These are phyloP conservation scores for Conringia planisiliqua DNA, from an alignment of 345 rosid species.

Conservation along the genomic window DNA sequence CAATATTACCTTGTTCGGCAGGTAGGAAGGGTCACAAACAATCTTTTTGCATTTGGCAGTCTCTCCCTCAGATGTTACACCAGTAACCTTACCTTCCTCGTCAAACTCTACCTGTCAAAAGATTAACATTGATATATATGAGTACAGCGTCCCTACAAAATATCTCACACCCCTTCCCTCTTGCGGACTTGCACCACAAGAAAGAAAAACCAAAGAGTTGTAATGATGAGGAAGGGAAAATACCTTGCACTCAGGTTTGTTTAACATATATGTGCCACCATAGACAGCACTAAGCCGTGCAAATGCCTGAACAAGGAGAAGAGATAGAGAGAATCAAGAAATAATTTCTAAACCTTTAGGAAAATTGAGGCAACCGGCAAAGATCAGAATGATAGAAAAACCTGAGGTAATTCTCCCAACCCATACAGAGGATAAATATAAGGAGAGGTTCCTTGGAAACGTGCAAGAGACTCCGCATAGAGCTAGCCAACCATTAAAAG, in stretches of 20 bases:
- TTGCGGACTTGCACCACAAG: conserved; percentile 2
- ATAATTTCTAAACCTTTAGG: neutral
- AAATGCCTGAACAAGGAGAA: conserved; percentile 56
- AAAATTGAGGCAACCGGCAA: neutral
- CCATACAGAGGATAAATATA: conserved; percentile 92
- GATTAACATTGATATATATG: neutral
- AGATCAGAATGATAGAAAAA: conserved; percentile 30
- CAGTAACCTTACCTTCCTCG: conserved; percentile 60
- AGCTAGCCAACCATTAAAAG: conserved; percentile 45
- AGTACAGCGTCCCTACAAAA: neutral
- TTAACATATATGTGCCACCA: conserved; percentile 95
- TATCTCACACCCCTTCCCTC: neutral
- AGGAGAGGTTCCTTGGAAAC: conserved; percentile 92
- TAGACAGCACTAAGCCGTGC: conserved; percentile 96
- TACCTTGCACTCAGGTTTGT: conserved; percentile 94
- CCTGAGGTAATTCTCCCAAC: conserved; percentile 95
- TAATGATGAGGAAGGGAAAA: neutral
- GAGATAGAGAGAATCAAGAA: conserved; percentile 8
- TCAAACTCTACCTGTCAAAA: conserved; percentile 75
- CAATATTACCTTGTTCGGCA: conserved; percentile 60
- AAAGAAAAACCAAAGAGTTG: neutral
- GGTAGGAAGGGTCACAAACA: conserved; percentile 86
- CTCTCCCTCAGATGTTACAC: conserved; percentile 90
- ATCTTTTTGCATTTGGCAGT: conserved; percentile 94
- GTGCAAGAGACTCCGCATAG: conserved; percentile 89